Evolutionary conservation across 2,329 filamentous ascomycete species (phyloP), one percentile per base, ranked within the genome.

Genomic region (Acrodontium crateriforme): DNA sequence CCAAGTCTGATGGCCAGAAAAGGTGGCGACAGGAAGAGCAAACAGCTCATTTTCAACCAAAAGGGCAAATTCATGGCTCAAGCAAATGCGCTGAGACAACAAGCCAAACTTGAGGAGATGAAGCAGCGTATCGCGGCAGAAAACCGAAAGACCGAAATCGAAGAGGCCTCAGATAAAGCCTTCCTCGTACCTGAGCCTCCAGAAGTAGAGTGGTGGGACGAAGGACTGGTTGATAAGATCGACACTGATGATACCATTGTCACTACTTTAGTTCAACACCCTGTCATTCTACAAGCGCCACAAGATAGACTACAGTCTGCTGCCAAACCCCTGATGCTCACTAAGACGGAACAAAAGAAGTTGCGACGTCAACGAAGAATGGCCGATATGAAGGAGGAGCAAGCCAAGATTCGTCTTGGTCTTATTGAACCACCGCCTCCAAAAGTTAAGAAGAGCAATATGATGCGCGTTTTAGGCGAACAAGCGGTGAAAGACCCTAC

Each of bases 51-150:
- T 9, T 95, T 98, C 63, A 93, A 94, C 45, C 76, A 85, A 43
- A 91, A 92, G 54, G 89, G 89, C 29, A 95, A 95, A 66, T 95
- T 93, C 49, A 93, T 95, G 35, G 78, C 84, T 39, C 87, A 95
- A 56, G 89, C 81, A 6, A 87, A 82, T 52, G 85, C 85, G 31
- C 61, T 94, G 28, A 76, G 89, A 37, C 72, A 83, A 35, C 85
- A 94, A 56, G 83, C 78, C 22, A 78, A 79, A 27, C 64, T 98
- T 16, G 91, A 98, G 61, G 78, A 78, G 37, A 87, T 98, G 74
- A 95, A 95, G 58, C 85, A 78, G 61, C 71, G 79, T 31, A 91
- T 98, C 41, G 87, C 87, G 2, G 79, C 78, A 41, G 76, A 83
- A 43, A 79, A 84, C 8, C 71, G 85, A 34, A 87, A 84, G 52